These are phyloP conservation scores for Prunus salicina DNA, from an alignment of 306 rosid species.

Conservation along the genomic window DNA sequence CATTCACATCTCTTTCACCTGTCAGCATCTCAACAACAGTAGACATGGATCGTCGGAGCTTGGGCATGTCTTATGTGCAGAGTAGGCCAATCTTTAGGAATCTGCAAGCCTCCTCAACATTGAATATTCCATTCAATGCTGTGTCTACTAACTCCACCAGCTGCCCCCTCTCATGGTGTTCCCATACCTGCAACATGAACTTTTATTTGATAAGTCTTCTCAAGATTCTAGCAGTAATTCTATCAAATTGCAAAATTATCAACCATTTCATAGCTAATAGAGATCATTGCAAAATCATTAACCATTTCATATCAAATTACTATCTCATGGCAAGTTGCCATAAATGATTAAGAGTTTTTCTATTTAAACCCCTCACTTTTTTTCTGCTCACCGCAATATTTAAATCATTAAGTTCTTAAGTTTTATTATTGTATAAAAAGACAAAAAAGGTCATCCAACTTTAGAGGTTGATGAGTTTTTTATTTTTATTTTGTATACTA, in stretches of 20 bases:
- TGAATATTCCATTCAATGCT: conserved; percentile 25
- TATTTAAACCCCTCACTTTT: too few relatives aligned
- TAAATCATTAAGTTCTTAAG: too few relatives aligned
- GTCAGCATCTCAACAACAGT: conserved; percentile 56
- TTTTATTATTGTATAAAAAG: too few relatives aligned
- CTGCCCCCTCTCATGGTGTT: conserved; percentile 47
- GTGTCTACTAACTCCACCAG: conserved; percentile 52
- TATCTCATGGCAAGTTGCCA: too few relatives aligned
- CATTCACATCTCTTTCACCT: conserved; percentile 48
- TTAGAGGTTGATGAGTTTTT: too few relatives aligned
- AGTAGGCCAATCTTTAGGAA: conserved; percentile 66
- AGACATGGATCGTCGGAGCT: conserved; percentile 74
- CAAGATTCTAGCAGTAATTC: neutral
- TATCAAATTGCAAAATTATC: neutral
- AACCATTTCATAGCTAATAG: neutral
- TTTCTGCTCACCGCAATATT: too few relatives aligned
- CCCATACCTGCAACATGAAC: conserved; percentile 56
- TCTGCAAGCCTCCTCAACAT: conserved; percentile 54
- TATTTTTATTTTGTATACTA: too few relatives aligned
- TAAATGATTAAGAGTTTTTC: too few relatives aligned
- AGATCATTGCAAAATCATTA: neutral
- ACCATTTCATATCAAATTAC: neutral
- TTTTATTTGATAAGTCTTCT: neutral
- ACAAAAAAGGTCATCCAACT: too few relatives aligned
- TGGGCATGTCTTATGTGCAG: conserved; percentile 75